Conservation (phyloP, 139 green algal genomes). For the Tetradesmus lagerheimii region DNA sequence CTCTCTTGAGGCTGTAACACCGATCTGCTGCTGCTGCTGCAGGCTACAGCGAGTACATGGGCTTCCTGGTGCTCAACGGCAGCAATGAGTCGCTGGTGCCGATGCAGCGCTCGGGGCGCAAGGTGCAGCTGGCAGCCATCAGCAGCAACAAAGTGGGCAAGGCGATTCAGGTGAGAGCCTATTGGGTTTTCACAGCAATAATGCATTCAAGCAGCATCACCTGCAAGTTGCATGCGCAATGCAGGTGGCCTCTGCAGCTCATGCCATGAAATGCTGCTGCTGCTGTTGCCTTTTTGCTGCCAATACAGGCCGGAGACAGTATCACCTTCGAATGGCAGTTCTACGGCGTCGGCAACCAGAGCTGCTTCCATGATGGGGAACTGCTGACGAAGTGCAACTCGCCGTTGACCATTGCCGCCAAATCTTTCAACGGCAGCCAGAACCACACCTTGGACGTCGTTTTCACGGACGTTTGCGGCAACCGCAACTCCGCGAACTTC, state of each 20-base stretch:
- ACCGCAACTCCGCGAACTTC: neutral
- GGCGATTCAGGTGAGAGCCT: neutral
- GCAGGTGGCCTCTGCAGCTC: too few species aligned
- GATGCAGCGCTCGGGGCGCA: neutral
- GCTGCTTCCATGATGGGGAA: neutral
- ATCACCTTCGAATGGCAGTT: neutral
- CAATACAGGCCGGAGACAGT: neutral
- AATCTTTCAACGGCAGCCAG: neutral
- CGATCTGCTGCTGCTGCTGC: neutral
- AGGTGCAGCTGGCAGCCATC: neutral
- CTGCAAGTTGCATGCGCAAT: too few species aligned
- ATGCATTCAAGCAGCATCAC: too few species aligned
- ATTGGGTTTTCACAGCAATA: too few species aligned
- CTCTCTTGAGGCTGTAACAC: too few species aligned
- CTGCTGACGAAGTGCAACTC: neutral
- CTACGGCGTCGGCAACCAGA: neutral
- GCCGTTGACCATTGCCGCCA: neutral
- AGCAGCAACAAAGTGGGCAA: neutral
- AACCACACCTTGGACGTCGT: neutral
- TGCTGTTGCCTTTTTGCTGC: too few species aligned
- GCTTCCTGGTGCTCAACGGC: neutral
- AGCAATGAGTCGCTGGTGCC: neutral
- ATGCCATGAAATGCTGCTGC: too few species aligned
- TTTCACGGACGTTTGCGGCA: neutral
- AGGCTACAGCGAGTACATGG: constrained; percentile 35